Evolutionary conservation across 2,329 filamentous ascomycete genomes (phyloP).

Genomic region (Fusarium humuli): DNA sequence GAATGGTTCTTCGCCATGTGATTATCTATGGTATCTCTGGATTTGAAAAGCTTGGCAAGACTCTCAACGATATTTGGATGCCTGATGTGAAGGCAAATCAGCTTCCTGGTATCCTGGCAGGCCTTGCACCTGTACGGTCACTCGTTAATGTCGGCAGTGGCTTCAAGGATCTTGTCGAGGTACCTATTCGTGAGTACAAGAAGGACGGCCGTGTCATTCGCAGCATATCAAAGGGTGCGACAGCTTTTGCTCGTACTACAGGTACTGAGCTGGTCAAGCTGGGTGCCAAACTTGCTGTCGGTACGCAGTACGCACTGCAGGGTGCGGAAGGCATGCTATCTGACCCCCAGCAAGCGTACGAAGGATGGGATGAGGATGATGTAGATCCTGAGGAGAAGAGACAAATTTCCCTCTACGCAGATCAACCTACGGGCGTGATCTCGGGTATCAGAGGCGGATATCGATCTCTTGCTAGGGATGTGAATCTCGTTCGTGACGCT

Average conservation of each 20-base stretch:
- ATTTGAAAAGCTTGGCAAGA: constrained; percentile 89
- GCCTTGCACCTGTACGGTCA: constrained; percentile 88
- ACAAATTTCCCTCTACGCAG: constrained; percentile 90
- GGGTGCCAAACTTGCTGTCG: constrained; percentile 92
- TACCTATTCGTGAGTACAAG: constrained; percentile 91
- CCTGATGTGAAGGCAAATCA: constrained; percentile 92
- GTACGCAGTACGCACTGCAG: constrained; percentile 92
- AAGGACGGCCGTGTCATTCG: constrained; percentile 94
- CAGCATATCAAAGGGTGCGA: constrained; percentile 89
- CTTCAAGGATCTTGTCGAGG: constrained; percentile 85
- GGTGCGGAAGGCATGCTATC: constrained; percentile 84
- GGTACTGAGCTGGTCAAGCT: constrained; percentile 94
- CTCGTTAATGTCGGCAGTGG: constrained; percentile 92
- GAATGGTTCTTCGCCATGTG: constrained; percentile 86
- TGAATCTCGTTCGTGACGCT: constrained; percentile 88
- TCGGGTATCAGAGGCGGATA: constrained; percentile 89
- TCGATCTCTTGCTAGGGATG: constrained; percentile 82
- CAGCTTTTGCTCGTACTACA: constrained; percentile 91
- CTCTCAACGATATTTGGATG: constrained; percentile 96
- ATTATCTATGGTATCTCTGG: constrained; percentile 94
- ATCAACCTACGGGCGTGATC: constrained; percentile 89
- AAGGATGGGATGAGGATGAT: constrained; percentile 69
- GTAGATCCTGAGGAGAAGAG: constrained; percentile 77
- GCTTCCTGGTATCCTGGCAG: constrained; percentile 87
- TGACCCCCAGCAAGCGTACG: constrained; percentile 53